Conservation (phyloP, 306 rosid genomes). For the Rosa rugosa region DNA sequence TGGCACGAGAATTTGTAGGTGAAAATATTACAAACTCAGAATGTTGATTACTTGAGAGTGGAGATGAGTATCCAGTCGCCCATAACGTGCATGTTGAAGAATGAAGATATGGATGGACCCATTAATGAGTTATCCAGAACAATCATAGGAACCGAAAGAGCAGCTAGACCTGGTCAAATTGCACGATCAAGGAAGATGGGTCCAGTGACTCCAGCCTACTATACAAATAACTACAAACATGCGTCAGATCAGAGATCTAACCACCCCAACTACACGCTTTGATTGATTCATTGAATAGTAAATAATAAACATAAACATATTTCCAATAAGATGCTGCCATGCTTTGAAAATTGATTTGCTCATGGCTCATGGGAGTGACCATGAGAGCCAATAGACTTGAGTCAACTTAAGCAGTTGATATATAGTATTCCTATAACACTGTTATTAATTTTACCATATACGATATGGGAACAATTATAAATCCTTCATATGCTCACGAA, state of each 20-base stretch:
- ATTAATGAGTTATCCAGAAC: not conserved
- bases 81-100: not conserved
- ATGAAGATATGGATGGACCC: not conserved
- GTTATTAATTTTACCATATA: too few species aligned
- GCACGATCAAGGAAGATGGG: not conserved
- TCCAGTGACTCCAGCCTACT: not conserved
- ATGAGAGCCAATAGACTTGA: not conserved
- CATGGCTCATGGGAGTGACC: not conserved
- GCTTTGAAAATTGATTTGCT: not conserved
- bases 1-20: not conserved
- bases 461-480: too few species aligned
- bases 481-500: too few species aligned
- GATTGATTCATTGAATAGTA: not conserved
- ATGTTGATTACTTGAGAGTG: not conserved
- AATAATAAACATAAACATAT: not conserved
- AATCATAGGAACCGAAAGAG: conserved; percentile 1
- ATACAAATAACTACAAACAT: not conserved
- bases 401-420: not conserved
- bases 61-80: not conserved
- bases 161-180: not conserved
- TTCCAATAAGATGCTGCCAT: not conserved
- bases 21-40: not conserved
- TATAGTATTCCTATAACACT: too few species aligned
- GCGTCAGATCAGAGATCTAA: conserved; percentile 1
- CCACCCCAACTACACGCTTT: not conserved